Percentiles rank a stretch among this genome's conserved stretches.
These are phyloP conservation scores for Hordeum vulgare DNA, from an alignment of 176 grass and related monocot species.

Conservation along the genomic window MorexV3_pseudomolecules_assembly NC_058524.1:599528624-599529123, in stretches of 20 bases:
- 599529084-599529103: conserved; percentile 71
- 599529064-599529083: conserved; percentile 60
- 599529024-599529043: conserved; percentile 66
- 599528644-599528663: conserved; percentile 66
- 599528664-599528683: conserved; percentile 82
- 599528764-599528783: background rate
- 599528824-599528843: conserved; percentile 59
- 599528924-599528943: conserved; percentile 68
- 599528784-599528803: conserved; percentile 58
- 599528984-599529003: conserved; percentile 96
- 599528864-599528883: conserved; percentile 81
- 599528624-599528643: conserved; percentile 83
- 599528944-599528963: conserved; percentile 60
- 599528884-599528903: conserved; percentile 53
- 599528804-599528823: conserved; percentile 72
- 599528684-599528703: conserved; percentile 26
- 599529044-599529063: conserved; percentile 55
- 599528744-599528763: conserved; percentile 64
- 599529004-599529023: conserved; percentile 86
- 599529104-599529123: conserved; percentile 69
- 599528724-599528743: background rate
- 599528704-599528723: conserved; percentile 49
- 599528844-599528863: conserved; percentile 70
- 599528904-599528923: conserved; percentile 66
- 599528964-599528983: conserved; percentile 75